Conservation (phyloP, 1,284 basidiomycete species). For the Coniferiporia weirii region DNA sequence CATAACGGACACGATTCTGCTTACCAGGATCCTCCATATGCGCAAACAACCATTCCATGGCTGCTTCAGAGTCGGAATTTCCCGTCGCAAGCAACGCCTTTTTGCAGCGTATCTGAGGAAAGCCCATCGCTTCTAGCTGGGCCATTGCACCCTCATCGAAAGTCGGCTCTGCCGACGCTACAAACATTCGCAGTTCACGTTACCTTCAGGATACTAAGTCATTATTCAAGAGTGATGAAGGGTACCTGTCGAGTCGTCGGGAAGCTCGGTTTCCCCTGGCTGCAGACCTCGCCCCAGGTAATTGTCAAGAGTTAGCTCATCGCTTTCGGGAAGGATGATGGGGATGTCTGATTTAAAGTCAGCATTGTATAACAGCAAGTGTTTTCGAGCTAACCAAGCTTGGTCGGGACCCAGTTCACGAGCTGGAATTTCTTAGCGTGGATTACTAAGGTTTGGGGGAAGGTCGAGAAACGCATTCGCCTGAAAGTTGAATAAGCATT, state of each 20-base stretch:
- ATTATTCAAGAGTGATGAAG: neutral
- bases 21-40: constrained; percentile 93
- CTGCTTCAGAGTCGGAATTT: constrained; percentile 70
- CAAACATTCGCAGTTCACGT: neutral
- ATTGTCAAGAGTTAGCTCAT: constrained; percentile 59
- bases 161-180: constrained; percentile 41
- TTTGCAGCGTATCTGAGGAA: constrained; percentile 77
- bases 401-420: constrained; percentile 95
- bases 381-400: constrained; percentile 60
- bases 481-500: constrained; percentile 33
- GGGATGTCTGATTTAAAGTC: constrained; percentile 66
- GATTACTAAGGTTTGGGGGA: constrained; percentile 85
- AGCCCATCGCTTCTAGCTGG: constrained; percentile 84
- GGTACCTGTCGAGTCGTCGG: constrained; percentile 46
- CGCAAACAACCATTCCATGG: constrained; percentile 94
- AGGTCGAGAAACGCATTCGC: constrained; percentile 74
- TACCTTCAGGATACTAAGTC: constrained; percentile 13
- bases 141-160: constrained; percentile 73
- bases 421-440: constrained; percentile 96
- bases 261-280: constrained; percentile 68
- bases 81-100: constrained; percentile 90
- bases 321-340: constrained; percentile 62
- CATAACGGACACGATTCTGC: constrained; percentile 18
- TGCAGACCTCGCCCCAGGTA: constrained; percentile 76
- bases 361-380: neutral